Conservation (phyloP, 768 basidiomycete genomes). For the Termitomyces sp. region DNA sequence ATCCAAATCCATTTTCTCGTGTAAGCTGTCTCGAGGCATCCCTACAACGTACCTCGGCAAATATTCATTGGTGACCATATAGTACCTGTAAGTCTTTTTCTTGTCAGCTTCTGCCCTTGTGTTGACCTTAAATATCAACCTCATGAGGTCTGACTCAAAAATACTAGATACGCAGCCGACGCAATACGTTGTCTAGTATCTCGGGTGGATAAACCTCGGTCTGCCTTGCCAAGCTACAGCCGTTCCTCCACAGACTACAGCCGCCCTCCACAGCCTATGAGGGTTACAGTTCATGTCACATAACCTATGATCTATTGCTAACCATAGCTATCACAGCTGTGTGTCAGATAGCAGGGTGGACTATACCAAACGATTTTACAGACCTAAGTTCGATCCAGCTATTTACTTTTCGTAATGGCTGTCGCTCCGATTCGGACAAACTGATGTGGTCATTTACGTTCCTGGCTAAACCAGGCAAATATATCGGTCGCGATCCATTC, state of each 20-base stretch:
- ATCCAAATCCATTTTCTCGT: background rate
- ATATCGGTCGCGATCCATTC: background rate
- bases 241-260: background rate
- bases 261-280: too few species aligned
- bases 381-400: background rate
- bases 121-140: background rate
- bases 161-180: background rate
- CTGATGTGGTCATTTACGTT: background rate
- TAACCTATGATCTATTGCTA: background rate
- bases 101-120: background rate
- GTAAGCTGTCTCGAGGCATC: background rate
- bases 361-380: background rate
- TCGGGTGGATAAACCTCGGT: constrained; percentile 15
- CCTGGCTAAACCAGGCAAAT: constrained; percentile 14
- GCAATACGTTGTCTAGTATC: background rate
- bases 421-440: constrained; percentile 10
- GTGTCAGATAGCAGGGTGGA: background rate
- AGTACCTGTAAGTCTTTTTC: background rate
- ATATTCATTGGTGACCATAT: background rate
- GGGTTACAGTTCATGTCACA: background rate
- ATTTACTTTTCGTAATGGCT: background rate
- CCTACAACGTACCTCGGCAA: background rate
- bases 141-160: background rate
- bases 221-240: background rate
- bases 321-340: background rate